Base-by-base conservation (phyloP, 2,329 filamentous ascomycete genomes). In the Penicillium sclerotiorum region DNA sequence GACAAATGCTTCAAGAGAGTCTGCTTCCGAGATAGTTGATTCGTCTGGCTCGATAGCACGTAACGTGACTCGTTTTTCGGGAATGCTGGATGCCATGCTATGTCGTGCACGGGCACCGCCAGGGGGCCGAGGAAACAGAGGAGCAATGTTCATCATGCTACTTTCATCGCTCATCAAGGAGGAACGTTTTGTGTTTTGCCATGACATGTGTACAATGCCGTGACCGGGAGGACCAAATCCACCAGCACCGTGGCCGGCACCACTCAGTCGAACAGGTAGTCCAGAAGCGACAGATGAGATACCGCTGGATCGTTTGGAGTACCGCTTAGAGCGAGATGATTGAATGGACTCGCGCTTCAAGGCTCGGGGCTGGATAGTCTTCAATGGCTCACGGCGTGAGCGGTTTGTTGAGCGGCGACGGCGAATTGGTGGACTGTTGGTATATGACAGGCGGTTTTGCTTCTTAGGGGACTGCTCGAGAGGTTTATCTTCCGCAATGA, bases 241-340 rank as follows among this genome's bases (percentile, higher is more conserved):
- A 33, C 72, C 72, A 2, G 69, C 67, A 4, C 72, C 72, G 56
- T 74, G 72, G 2, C 72, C 72, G 15, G 71, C 72, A 15, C 72
- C 72, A 45, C 71, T 74, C 15, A 70, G 58, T 47, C 72, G 60
- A n/a, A 69, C 57, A 0, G 72, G 71, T 25, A 74, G 57, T 8
- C 71, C 71, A 5, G 69, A 59, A 18, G 69, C 66, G 21, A 70
- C 58, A 13, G 66, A 60, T 5, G 68, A 71, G 15, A 73, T 66
- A 4, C 70, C 69, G 49, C 70, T 73, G 1, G 69, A 72, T 18
- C 68, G 67, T 47, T 63, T 70, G 1, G 70, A 73, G 50, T 67
- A 63, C 33, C 70, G 55, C 40, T 60, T 70, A 2, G 70, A 72
- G 25, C 65, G 62, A 5, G 66, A 64, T n/a, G 68, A 71, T 22